A percentile compares a stretch with the other conserved stretches of the same genome.
These are phyloP conservation scores for Solanum sparsipilum DNA, from an alignment of 257 asterid species.

Conservation along the genomic window DNA sequence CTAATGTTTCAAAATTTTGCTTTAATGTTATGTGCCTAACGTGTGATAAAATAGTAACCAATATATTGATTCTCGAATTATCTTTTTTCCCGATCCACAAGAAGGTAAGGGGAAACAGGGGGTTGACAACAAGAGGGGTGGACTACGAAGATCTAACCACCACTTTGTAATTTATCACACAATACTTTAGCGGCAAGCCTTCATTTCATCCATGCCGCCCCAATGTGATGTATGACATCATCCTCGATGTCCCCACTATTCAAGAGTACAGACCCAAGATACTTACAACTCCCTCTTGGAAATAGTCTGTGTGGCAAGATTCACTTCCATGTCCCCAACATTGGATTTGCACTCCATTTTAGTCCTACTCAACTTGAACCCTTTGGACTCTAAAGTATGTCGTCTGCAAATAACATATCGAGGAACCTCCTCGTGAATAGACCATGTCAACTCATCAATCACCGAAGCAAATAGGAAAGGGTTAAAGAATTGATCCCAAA, in stretches of 20 bases:
- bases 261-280: not conserved
- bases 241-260: not conserved
- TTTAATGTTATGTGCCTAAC: not conserved
- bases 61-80: not conserved
- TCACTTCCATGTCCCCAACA: too few species aligned
- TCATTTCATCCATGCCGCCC: not conserved
- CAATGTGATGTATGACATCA: not conserved
- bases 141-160: not conserved
- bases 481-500: too few species aligned
- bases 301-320: too few species aligned
- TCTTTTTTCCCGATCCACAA: not conserved
- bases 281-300: too few species aligned
- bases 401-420: too few species aligned
- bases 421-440: not conserved
- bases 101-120: not conserved
- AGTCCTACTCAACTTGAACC: too few species aligned
- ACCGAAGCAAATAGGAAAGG: too few species aligned
- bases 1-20: not conserved
- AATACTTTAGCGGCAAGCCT: not conserved
- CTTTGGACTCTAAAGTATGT: too few species aligned
- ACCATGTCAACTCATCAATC: not conserved
- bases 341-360: not conserved
- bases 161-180: not conserved
- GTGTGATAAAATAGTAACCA: not conserved
- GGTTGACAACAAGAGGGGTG: not conserved